Percentiles rank a stretch among this genome's conserved stretches.
phyloP scores from a whole-genome alignment of 495 filamentous ascomycete species.

The Extremus antarcticus region DNA sequence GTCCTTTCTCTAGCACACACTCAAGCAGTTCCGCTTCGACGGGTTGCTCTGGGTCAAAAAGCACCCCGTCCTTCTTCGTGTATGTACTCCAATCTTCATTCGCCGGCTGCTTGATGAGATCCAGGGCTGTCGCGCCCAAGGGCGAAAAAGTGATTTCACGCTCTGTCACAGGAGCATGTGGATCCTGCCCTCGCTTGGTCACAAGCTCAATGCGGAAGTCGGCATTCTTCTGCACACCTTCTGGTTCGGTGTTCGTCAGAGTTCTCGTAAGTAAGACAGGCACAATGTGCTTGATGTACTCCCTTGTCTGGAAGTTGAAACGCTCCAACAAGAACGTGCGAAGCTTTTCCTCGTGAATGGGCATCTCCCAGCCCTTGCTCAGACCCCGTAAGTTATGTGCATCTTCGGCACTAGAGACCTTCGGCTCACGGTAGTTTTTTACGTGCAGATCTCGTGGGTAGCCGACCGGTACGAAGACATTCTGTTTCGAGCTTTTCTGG shows the following conservation, averaged over 20 bases:
- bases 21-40: slow-evolving; percentile 14
- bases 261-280: slow-evolving; percentile 6
- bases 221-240: slow-evolving; percentile 3
- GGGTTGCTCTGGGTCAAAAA: slow-evolving; percentile 12
- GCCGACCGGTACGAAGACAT: not conserved
- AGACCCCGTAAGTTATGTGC: slow-evolving; percentile 15
- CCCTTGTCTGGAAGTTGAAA: slow-evolving; percentile 19
- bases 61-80: slow-evolving; percentile 8
- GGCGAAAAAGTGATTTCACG: slow-evolving; percentile 10
- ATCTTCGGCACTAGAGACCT: slow-evolving; percentile 15
- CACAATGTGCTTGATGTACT: slow-evolving; percentile 11
- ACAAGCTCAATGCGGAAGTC: slow-evolving; percentile 3
- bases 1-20: slow-evolving; percentile 9
- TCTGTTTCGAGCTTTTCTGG: not conserved
- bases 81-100: slow-evolving; percentile 12
- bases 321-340: slow-evolving; percentile 9
- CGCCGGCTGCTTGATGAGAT: slow-evolving; percentile 3
- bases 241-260: not conserved
- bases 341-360: slow-evolving; percentile 19
- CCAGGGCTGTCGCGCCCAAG: slow-evolving; percentile 4
- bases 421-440: slow-evolving; percentile 18
- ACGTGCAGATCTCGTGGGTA: not conserved
- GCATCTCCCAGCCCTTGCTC: slow-evolving; percentile 15
- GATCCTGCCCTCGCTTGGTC: not conserved
- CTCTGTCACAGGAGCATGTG: slow-evolving; percentile 3